Percentiles rank a stretch among this genome's conserved stretches.
These are phyloP conservation scores for Penicillium polonicum DNA, from an alignment of 2,329 filamentous ascomycete species.

Conservation along the genomic window DNA sequence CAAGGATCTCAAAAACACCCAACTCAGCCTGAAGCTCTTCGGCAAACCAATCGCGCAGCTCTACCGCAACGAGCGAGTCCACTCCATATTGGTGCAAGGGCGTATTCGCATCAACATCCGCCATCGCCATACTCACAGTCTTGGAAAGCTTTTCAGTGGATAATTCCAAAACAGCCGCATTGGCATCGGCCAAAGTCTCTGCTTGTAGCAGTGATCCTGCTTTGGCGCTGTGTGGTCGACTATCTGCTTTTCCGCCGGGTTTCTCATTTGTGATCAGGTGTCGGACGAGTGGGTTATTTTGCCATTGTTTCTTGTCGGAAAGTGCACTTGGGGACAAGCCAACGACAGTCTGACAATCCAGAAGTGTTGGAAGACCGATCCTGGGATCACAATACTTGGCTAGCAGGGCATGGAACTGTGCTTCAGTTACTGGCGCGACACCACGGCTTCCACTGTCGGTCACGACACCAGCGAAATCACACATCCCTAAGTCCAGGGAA, in stretches of 20 bases:
- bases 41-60: slow-evolving; percentile 44
- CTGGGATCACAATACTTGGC: background rate
- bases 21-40: slow-evolving; percentile 35
- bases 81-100: slow-evolving; percentile 37
- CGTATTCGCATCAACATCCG: slow-evolving; percentile 31
- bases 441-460: background rate
- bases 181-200: background rate
- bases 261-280: background rate
- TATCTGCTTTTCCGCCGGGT: background rate
- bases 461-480: background rate
- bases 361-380: background rate
- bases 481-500: slow-evolving; percentile 26
- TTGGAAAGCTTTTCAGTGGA: slow-evolving; percentile 34
- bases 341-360: slow-evolving; percentile 1
- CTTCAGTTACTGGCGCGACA: slow-evolving; percentile 1
- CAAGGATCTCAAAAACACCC: slow-evolving; percentile 42
- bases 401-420: slow-evolving; percentile 21
- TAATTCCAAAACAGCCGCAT: slow-evolving; percentile 20
- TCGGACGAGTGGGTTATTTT: background rate
- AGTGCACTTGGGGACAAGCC: background rate
- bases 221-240: background rate
- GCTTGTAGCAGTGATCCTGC: background rate
- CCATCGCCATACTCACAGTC: slow-evolving; percentile 32
- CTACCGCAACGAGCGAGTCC: slow-evolving; percentile 48
- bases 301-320: slow-evolving; percentile 2